Conservation (phyloP, 257 asterid species). For the Eustoma russellianum region DNA sequence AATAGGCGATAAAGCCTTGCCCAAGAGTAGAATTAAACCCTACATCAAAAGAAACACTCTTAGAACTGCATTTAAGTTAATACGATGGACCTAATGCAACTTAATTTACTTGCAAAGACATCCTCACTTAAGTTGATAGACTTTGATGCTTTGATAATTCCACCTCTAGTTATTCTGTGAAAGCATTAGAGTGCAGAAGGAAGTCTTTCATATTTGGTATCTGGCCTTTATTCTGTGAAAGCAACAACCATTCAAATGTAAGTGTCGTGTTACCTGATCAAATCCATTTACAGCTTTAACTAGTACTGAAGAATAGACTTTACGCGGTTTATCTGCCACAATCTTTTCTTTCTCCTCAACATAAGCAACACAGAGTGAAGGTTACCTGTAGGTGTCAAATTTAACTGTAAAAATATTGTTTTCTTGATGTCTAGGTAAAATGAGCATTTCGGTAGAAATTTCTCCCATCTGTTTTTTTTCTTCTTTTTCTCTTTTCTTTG, state of each 20-base stretch:
- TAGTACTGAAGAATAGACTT: slow-evolving; percentile 76
- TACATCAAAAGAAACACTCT: slow-evolving; percentile 14
- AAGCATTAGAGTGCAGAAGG: slow-evolving; percentile 21
- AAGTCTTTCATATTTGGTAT: background rate
- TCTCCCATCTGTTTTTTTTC: no score
- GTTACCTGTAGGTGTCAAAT: slow-evolving; percentile 43
- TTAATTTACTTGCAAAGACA: slow-evolving; percentile 66
- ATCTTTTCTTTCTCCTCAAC: slow-evolving; percentile 88
- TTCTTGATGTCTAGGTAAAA: no score
- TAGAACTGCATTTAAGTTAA: background rate
- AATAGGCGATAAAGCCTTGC: slow-evolving; percentile 64
- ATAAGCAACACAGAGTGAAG: slow-evolving; percentile 86
- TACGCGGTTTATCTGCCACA: slow-evolving; percentile 21
- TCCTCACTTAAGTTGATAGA: slow-evolving; percentile 94
- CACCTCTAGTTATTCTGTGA: slow-evolving; percentile 94
- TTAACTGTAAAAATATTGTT: background rate
- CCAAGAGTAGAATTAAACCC: slow-evolving; percentile 84
- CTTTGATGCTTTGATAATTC: slow-evolving; percentile 96
- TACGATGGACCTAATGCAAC: slow-evolving; percentile 2
- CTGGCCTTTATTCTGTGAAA: background rate
- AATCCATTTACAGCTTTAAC: slow-evolving; percentile 83
- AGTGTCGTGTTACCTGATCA: slow-evolving; percentile 54
- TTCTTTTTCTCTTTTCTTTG: no score
- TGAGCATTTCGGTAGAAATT: no score
- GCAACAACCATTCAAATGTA: background rate